Percentiles rank a stretch among this genome's conserved stretches.
Conservation (phyloP, 129 eudicot species). For the Flaveria bidentis region DNA sequence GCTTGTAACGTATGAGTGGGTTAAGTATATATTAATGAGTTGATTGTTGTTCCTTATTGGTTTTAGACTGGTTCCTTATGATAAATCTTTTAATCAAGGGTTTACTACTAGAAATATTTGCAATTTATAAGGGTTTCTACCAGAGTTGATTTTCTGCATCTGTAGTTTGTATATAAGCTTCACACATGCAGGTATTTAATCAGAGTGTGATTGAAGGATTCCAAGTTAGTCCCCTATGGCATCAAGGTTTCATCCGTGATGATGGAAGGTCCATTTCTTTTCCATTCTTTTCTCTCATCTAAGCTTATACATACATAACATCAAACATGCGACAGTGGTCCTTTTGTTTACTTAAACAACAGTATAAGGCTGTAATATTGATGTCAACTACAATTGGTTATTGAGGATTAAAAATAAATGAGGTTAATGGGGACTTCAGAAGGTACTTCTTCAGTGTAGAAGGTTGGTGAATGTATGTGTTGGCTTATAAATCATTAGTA, state of each 20-base stretch:
- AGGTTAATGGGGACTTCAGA: background rate
- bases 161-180: conserved; percentile 13
- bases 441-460: background rate
- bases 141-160: background rate
- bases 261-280: conserved; percentile 77
- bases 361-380: conserved; percentile 11
- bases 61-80: background rate
- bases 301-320: background rate
- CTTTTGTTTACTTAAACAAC: background rate
- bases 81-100: background rate
- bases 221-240: conserved; percentile 96
- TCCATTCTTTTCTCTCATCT: conserved; percentile 16
- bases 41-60: background rate
- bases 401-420: background rate
- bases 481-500: background rate
- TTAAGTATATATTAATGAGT: background rate
- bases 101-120: conserved; percentile 2
- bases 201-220: conserved; percentile 75
- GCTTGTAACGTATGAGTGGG: conserved; percentile 3
- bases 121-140: conserved; percentile 10
- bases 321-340: background rate
- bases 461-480: background rate
- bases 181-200: conserved; percentile 64
- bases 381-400: conserved; percentile 3
- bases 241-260: conserved; percentile 89